phyloP scores from a whole-genome alignment of 305 asterid genomes.

The Lippia alba region DNA sequence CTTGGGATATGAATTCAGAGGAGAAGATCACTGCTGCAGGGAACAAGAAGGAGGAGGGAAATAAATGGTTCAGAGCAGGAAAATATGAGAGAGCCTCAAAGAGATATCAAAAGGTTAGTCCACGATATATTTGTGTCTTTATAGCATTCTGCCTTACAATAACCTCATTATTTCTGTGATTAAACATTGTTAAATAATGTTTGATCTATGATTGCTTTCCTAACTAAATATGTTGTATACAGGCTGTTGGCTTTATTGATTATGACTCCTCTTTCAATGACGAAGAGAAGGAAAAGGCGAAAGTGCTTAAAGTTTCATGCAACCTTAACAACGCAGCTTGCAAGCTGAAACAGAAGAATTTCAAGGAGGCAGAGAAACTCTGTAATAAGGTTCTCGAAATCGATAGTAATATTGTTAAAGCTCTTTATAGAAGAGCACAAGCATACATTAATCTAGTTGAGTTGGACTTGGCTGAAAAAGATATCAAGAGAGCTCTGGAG shows the following conservation, averaged over 20 bases:
- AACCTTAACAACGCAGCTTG: conserved; percentile 70
- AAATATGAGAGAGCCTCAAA: conserved; percentile 65
- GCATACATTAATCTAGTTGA: conserved; percentile 59
- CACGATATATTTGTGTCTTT: neutral
- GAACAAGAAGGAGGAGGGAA: conserved; percentile 78
- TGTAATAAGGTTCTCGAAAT: conserved; percentile 63
- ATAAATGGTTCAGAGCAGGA: conserved; percentile 62
- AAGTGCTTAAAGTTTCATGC: conserved; percentile 52
- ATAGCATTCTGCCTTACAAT: no score
- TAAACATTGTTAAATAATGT: no score
- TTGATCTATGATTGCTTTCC: neutral
- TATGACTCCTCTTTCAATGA: conserved; percentile 55
- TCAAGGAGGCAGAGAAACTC: conserved; percentile 55
- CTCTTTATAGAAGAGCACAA: conserved; percentile 72
- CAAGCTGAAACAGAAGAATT: conserved; percentile 64
- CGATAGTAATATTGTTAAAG: conserved; percentile 58
- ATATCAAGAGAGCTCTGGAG: conserved; percentile 65
- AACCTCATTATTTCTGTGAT: no score
- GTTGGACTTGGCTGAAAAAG: conserved; percentile 62
- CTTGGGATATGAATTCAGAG: conserved; percentile 82
- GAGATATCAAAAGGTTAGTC: conserved; percentile 73
- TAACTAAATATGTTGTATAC: neutral
- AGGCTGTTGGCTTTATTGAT: conserved; percentile 57
- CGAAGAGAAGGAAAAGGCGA: conserved; percentile 59
- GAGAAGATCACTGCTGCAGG: conserved; percentile 75